Percentiles rank a stretch among this genome's conserved stretches.
Evolutionary conservation across 2,329 filamentous ascomycete species (phyloP).

Genomic region (Sporothrix globosa): DNA sequence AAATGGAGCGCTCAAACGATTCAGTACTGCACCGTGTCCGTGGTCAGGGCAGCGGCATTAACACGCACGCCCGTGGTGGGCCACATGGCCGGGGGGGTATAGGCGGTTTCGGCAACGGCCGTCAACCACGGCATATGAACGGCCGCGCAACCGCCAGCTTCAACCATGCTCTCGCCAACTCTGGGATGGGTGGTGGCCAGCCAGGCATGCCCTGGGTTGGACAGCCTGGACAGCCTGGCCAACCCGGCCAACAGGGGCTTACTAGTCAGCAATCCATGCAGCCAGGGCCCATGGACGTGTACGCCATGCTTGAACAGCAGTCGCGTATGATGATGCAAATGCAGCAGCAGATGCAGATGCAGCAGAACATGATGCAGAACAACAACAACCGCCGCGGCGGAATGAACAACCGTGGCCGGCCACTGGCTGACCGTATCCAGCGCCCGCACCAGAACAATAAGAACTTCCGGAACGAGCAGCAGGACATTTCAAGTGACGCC

Average conservation of each 20-base stretch:
- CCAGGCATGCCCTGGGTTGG: slow-evolving; percentile 53
- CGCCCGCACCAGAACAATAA: slow-evolving; percentile 54
- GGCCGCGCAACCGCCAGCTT: slow-evolving; percentile 54
- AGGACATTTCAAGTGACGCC: slow-evolving; percentile 46
- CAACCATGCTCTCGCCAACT: slow-evolving; percentile 54
- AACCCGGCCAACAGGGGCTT: slow-evolving; percentile 48
- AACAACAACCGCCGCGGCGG: slow-evolving; percentile 51
- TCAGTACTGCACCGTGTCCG: slow-evolving; percentile 79
- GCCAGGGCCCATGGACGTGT: slow-evolving; percentile 60
- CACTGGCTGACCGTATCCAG: slow-evolving; percentile 76
- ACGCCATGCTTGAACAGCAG: slow-evolving; percentile 84
- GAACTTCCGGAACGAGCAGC: slow-evolving; percentile 56
- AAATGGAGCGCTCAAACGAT: slow-evolving; percentile 77
- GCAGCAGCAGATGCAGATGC: slow-evolving; percentile 60
- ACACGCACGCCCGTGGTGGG: slow-evolving; percentile 70
- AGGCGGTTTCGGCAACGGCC: slow-evolving; percentile 39
- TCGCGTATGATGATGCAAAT: slow-evolving; percentile 82
- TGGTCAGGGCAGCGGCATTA: slow-evolving; percentile 74
- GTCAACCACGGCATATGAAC: slow-evolving; percentile 50
- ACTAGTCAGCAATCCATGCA: slow-evolving; percentile 40
- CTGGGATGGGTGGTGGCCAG: slow-evolving; percentile 42
- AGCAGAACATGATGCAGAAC: slow-evolving; percentile 59
- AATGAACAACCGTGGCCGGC: slow-evolving; percentile 53
- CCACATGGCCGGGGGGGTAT: slow-evolving; percentile 66
- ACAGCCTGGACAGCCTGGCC: slow-evolving; percentile 51